These are phyloP conservation scores for Beauveria sp. DNA, from an alignment of 2,329 filamentous ascomycete species.

Conservation along the genomic window DNA sequence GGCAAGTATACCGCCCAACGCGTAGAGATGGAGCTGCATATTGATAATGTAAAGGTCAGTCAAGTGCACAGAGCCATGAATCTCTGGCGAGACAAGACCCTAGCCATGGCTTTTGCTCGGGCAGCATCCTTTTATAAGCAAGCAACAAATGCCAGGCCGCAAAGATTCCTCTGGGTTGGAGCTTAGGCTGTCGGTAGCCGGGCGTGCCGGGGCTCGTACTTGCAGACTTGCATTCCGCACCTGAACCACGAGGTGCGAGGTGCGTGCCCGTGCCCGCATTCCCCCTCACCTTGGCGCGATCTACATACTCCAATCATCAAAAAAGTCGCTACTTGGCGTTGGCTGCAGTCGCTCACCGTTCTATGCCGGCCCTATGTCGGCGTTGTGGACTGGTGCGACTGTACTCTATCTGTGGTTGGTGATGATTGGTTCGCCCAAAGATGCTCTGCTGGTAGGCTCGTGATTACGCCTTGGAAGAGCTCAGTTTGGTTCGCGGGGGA, in stretches of 20 bases:
- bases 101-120: neutral
- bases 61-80: neutral
- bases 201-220: neutral
- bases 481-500: neutral
- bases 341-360: conserved; percentile 5
- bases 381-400: conserved; percentile 2
- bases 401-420: neutral
- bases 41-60: neutral
- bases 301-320: neutral
- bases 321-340: too few species aligned
- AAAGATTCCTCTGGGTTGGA: neutral
- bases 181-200: neutral
- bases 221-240: neutral
- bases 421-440: neutral
- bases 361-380: conserved; percentile 9
- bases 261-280: too few species aligned
- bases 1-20: neutral
- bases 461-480: neutral
- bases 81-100: neutral
- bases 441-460: neutral
- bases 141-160: neutral
- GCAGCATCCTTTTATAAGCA: neutral
- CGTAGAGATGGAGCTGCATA: neutral
- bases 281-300: conserved; percentile 8
- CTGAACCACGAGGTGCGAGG: neutral